phyloP scores from a whole-genome alignment of 129 eudicot species.

The Flaveria trinervia region DNA sequence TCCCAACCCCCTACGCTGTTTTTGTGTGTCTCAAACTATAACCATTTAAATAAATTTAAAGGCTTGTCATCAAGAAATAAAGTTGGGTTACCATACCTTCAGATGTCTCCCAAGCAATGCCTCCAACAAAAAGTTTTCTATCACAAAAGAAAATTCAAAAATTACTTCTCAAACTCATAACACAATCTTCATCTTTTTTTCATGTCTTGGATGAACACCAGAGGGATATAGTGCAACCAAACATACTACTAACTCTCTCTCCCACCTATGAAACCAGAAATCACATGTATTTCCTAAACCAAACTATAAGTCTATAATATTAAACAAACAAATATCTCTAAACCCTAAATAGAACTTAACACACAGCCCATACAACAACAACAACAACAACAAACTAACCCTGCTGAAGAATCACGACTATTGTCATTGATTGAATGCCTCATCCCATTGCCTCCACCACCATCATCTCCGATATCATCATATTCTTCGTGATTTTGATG shows the following conservation, averaged over 20 bases:
- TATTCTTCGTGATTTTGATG: slow-evolving; percentile 41
- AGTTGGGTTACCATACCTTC: slow-evolving; percentile 53
- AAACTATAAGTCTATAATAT: slow-evolving; percentile 27
- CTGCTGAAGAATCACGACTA: slow-evolving; percentile 74
- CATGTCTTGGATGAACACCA: background rate
- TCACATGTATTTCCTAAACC: slow-evolving; percentile 20
- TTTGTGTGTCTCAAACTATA: background rate
- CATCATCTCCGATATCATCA: slow-evolving; percentile 61
- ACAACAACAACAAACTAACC: slow-evolving; percentile 63
- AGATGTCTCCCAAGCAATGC: slow-evolving; percentile 96
- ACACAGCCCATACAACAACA: slow-evolving; percentile 45
- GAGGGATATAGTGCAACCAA: slow-evolving; percentile 1
- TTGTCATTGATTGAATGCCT: slow-evolving; percentile 52
- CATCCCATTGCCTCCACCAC: slow-evolving; percentile 53
- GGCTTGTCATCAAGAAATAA: background rate
- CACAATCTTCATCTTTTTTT: slow-evolving; percentile 35
- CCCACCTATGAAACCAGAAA: no score
- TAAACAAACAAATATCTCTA: slow-evolving; percentile 33
- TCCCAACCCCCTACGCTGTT: no score
- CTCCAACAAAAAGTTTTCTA: slow-evolving; percentile 97
- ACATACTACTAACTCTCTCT: slow-evolving; percentile 19
- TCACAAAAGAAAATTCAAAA: slow-evolving; percentile 65
- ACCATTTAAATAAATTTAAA: background rate
- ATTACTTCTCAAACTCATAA: slow-evolving; percentile 46
- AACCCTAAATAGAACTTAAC: slow-evolving; percentile 39